Conservation (phyloP, 768 basidiomycete genomes). For the Trametes punicea region DNA sequence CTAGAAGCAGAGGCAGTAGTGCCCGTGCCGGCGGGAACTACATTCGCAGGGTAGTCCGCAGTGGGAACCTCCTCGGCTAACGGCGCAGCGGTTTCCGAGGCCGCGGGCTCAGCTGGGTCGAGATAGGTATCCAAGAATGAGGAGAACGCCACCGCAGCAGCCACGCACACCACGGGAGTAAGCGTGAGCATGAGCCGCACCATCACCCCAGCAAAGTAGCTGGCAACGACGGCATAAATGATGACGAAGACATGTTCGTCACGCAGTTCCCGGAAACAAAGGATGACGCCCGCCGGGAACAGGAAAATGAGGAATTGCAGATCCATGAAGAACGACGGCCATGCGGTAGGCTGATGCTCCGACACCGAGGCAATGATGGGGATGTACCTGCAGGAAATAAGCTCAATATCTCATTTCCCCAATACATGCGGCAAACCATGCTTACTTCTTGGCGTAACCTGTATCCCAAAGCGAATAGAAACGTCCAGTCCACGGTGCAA, state of each 20-base stretch:
- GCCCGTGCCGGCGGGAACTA: slow-evolving; percentile 23
- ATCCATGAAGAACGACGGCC: slow-evolving; percentile 99
- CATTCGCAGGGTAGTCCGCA: slow-evolving; percentile 30
- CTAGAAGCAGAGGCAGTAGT: slow-evolving; percentile 17
- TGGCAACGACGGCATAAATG: slow-evolving; percentile 92
- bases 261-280: slow-evolving; percentile 91
- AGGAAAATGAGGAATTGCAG: slow-evolving; percentile 96
- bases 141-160: slow-evolving; percentile 88
- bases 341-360: slow-evolving; percentile 98
- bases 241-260: slow-evolving; percentile 99
- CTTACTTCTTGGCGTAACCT: slow-evolving; percentile 94
- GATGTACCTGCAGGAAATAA: slow-evolving; percentile 69
- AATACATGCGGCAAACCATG: slow-evolving; percentile 15
- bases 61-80: slow-evolving; percentile 24
- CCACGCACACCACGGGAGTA: slow-evolving; percentile 94
- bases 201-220: slow-evolving; percentile 99
- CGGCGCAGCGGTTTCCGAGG: slow-evolving; percentile 30
- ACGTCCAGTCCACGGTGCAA: slow-evolving; percentile 99
- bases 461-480: slow-evolving; percentile 99
- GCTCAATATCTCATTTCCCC: slow-evolving; percentile 5
- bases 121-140: slow-evolving; percentile 86
- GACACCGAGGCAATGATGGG: slow-evolving; percentile 99
- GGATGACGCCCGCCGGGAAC: slow-evolving; percentile 93
- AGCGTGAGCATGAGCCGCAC: slow-evolving; percentile 97
- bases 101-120: slow-evolving; percentile 72